Percentiles rank a stretch among this genome's conserved stretches.
These are phyloP conservation scores for Silene latifolia DNA, from an alignment of 148 eudicot species.

Conservation along the genomic window DNA sequence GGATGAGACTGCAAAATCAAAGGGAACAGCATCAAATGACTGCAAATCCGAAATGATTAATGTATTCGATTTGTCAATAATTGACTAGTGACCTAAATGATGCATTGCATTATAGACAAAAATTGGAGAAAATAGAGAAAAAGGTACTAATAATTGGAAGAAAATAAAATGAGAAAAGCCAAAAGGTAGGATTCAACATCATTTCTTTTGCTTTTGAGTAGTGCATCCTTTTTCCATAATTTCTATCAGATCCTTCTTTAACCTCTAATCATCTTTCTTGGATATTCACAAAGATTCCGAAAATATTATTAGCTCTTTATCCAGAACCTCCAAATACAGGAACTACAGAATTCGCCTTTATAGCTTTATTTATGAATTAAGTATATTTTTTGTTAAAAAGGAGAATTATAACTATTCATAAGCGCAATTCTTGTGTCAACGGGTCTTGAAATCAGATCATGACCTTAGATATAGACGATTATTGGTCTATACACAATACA, in stretches of 20 bases:
- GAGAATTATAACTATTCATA: too few species aligned
- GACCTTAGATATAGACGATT: too few species aligned
- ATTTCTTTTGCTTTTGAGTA: conserved; percentile 18
- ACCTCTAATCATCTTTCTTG: conserved; percentile 9
- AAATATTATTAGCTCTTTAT: not conserved
- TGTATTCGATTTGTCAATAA: not conserved
- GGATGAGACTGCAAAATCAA: conserved; percentile 41
- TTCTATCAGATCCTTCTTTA: conserved; percentile 13
- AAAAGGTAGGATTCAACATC: conserved; percentile 11
- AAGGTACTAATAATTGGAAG: conserved; percentile 3
- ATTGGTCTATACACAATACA: too few species aligned
- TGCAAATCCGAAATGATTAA: not conserved
- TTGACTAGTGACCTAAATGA: conserved; percentile 8
- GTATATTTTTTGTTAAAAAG: too few species aligned
- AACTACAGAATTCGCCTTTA: not conserved
- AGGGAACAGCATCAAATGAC: not conserved
- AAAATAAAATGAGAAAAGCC: conserved; percentile 9
- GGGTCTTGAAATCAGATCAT: too few species aligned
- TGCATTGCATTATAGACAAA: conserved; percentile 14
- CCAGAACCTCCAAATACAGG: not conserved
- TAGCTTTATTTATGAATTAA: not conserved
- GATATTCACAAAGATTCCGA: conserved; percentile 15
- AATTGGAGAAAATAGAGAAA: not conserved
- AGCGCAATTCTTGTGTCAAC: too few species aligned
- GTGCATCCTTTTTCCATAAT: conserved; percentile 10